Evolutionary conservation across 257 asterid species (phyloP).

Genomic region (Solanum lycopersicoides): DNA sequence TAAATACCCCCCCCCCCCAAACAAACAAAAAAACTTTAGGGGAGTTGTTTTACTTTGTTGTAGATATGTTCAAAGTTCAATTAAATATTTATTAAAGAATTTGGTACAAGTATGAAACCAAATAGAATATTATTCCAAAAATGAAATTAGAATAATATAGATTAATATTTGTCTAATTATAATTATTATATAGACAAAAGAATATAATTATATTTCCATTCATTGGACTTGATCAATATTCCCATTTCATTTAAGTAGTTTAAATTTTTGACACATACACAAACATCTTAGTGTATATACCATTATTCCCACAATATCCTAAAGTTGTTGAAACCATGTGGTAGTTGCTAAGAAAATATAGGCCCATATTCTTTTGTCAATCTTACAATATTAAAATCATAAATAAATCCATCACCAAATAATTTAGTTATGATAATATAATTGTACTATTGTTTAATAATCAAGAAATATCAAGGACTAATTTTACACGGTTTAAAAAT

Average conservation of each 20-base stretch:
- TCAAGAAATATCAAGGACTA: not conserved
- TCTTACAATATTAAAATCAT: not conserved
- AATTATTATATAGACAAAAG: not conserved
- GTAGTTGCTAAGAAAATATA: not conserved
- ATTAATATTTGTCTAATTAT: not conserved
- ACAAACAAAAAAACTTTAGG: not conserved
- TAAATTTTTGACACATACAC: not conserved
- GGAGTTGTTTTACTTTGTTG: not conserved
- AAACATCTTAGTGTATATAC: not conserved
- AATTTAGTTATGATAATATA: not conserved
- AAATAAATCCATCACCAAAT: not conserved
- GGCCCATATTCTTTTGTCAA: not conserved
- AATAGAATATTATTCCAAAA: not conserved
- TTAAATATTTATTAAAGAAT: not conserved
- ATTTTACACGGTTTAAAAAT: not conserved
- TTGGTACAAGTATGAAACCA: not conserved
- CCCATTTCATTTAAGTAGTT: not conserved
- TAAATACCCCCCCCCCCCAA: not conserved
- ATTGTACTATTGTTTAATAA: not conserved
- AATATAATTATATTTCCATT: not conserved
- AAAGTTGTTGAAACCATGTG: not conserved
- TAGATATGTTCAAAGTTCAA: not conserved
- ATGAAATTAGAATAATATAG: not conserved
- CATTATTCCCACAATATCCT: not conserved
- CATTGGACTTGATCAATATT: not conserved